Base-by-base conservation (phyloP, 2,329 filamentous ascomycete genomes). In the Pestalotiopsis fici region DNA sequence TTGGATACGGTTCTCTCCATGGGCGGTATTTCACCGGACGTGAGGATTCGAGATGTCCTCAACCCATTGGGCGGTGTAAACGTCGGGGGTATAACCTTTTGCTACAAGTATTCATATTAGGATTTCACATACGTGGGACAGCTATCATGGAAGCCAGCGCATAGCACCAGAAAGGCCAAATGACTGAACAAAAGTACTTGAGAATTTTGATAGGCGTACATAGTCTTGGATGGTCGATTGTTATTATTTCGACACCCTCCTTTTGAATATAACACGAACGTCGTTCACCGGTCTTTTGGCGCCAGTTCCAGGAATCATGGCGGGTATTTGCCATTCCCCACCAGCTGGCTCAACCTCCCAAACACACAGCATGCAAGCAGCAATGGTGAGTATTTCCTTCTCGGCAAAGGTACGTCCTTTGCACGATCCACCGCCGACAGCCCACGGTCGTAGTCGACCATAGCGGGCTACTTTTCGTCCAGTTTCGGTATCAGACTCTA, bases 211-310 rank as follows among this genome's bases (percentile, higher is more conserved):
- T 50, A 50, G 43, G 43, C 21, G 43, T 21, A 50, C 21, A 50
- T 50, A 50, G 43, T 50, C 18, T 11, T 50, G 18, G 43, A 18
- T n/a, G 18, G 2, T 50, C 6, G 43, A 7, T 50, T 5, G 15
- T 50, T 7, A n/a, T 60, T 37, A 60, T 37, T 60, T 60, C 13
- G n/a, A 13, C 50, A 68, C 54, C 54, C 69, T 69, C 13, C 65
- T 54, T 54, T 27, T 62, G 39, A 71, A 60, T 7, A 65, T 35
- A 27, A 71, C 70, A 21, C 69, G 66, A 12, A 71, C 66, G 18
- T 71, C 70, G 37, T 69, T 55, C 9, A 64, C 65, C n/a, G 70
- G 70, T 63, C 68, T 68, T 59, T 63, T 68, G 9, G 79, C 31
- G 73, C 69, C 69, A 18, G 69, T 67, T 1, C 68, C 69, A 1